phyloP scores from a whole-genome alignment of 345 rosid species.

The Pistacia integerrima region DNA sequence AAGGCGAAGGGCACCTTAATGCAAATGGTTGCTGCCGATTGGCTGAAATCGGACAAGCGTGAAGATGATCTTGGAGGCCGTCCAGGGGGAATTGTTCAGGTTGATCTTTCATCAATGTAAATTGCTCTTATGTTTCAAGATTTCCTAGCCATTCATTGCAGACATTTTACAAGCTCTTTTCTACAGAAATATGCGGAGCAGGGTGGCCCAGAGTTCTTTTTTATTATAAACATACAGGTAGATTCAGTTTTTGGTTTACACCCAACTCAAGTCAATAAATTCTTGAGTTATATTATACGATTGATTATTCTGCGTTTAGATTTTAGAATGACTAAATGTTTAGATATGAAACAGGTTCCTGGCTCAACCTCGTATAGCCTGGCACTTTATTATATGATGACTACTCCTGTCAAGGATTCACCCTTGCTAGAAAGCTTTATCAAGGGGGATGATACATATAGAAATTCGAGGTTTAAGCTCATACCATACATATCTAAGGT shows the following conservation, averaged over 20 bases:
- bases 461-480: conserved; percentile 98
- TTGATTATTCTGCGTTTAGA: neutral
- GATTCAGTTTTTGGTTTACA: conserved; percentile 1
- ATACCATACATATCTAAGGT: conserved; percentile 98
- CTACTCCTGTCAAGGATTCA: conserved; percentile 69
- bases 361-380: conserved; percentile 86
- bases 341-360: conserved; percentile 62
- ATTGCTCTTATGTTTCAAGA: conserved; percentile 10
- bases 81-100: conserved; percentile 94
- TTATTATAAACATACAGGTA: conserved; percentile 90
- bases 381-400: conserved; percentile 90
- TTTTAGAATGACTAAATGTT: conserved; percentile 20
- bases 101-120: conserved; percentile 26
- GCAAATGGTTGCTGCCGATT: conserved; percentile 98
- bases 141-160: conserved; percentile 11
- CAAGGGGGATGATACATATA: conserved; percentile 77
- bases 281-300: neutral
- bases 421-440: conserved; percentile 79
- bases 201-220: conserved; percentile 91
- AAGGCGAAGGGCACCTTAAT: conserved; percentile 85
- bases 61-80: conserved; percentile 93
- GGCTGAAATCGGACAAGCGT: conserved; percentile 85
- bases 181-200: conserved; percentile 87
- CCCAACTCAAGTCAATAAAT: conserved; percentile 11
- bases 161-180: conserved; percentile 20